Evolutionary conservation across 1,284 basidiomycete genomes (phyloP), one percentile per base, ranked within the genome.

Genomic region (Ceraceosorus bombacis): DNA sequence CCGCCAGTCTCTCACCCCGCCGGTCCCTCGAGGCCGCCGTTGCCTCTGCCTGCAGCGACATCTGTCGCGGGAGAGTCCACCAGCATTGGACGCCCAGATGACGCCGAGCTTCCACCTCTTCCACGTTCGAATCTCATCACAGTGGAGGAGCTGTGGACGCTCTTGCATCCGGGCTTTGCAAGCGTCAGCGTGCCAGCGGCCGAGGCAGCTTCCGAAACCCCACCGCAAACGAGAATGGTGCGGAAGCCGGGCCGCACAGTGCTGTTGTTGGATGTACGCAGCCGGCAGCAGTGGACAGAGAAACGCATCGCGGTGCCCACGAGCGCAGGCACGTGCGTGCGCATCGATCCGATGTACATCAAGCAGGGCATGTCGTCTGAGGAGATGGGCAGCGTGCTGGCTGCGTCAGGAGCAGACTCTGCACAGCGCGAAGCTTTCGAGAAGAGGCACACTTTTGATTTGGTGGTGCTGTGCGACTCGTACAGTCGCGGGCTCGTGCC

Each of bases 391-490:
- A 15, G 4, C 10, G 2, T 46, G 43, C 43, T 46, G 10, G 43
- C 43, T 1, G 43, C 43, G 4, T 10, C 10, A 10, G 43, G 43
- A 15, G 55, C 41, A 49, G 88, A 91, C 0, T 81, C 82, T 36
- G 77, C 82, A 46, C 91, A 96, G 79, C 82, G 81, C 49, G 81
- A 81, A 0, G 80, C 88, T 15, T 97, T 96, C 78, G 78, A 81
- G 37, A 86, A 88, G 60, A 86, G 94, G 38, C 84, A 90, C 73
- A 86, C 86, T 69, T 95, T 89, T 77, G 92, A 97, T 68, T 79
- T 95, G 12, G 85, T 97, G n/a, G 88, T 88, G 8, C 80, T 97
- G 2, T 92, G 91, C 77, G 93, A 98, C 77, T 79, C 84, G 51
- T 79, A 81, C 5, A 91, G 90, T 2, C 81, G 82, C 38, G 78